A percentile compares a stretch with the other conserved stretches of the same genome.
These are phyloP conservation scores for Papiliotrema flavescens DNA, from an alignment of 1,284 basidiomycete genomes.

Conservation along the genomic window DNA sequence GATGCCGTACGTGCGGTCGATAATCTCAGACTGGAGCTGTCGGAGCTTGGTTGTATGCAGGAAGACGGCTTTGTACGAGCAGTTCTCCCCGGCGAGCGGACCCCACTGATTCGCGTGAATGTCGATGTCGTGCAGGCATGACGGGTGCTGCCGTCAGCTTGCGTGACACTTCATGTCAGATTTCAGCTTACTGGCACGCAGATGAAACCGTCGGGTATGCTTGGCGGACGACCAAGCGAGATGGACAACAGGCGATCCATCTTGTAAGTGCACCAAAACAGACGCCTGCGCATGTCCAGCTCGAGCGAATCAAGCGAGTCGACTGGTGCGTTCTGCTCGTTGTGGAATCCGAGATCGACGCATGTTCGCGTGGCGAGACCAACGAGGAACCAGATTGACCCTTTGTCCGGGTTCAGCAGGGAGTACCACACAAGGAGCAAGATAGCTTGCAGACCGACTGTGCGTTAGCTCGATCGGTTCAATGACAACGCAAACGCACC, in stretches of 20 bases:
- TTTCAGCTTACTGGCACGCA: slow-evolving; percentile 38
- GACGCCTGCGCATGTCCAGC: slow-evolving; percentile 48
- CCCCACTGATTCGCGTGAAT: slow-evolving; percentile 40
- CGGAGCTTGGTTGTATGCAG: slow-evolving; percentile 46
- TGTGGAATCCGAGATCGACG: slow-evolving; percentile 50
- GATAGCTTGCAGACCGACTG: slow-evolving; percentile 49
- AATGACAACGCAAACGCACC: slow-evolving; percentile 12
- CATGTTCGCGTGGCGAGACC: slow-evolving; percentile 49
- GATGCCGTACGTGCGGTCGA: slow-evolving; percentile 45
- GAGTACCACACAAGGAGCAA: slow-evolving; percentile 50
- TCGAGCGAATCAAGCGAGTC: slow-evolving; percentile 47
- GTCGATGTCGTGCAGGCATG: slow-evolving; percentile 44
- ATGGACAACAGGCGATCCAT: slow-evolving; percentile 48
- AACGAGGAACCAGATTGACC: slow-evolving; percentile 51
- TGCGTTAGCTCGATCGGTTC: neutral
- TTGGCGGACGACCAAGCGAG: slow-evolving; percentile 48
- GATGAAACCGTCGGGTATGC: slow-evolving; percentile 50
- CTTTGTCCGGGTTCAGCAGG: slow-evolving; percentile 49
- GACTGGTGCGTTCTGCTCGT: slow-evolving; percentile 45
- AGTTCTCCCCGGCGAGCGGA: slow-evolving; percentile 35
- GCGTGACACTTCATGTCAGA: neutral
- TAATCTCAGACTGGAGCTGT: slow-evolving; percentile 49
- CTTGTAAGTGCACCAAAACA: slow-evolving; percentile 51
- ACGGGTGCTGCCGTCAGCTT: slow-evolving; percentile 20
- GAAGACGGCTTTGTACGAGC: slow-evolving; percentile 48